A percentile compares a stretch with the other conserved stretches of the same genome.
Conservation (phyloP, 139 green algal genomes). For the Astrephomene gubernaculifera region DNA sequence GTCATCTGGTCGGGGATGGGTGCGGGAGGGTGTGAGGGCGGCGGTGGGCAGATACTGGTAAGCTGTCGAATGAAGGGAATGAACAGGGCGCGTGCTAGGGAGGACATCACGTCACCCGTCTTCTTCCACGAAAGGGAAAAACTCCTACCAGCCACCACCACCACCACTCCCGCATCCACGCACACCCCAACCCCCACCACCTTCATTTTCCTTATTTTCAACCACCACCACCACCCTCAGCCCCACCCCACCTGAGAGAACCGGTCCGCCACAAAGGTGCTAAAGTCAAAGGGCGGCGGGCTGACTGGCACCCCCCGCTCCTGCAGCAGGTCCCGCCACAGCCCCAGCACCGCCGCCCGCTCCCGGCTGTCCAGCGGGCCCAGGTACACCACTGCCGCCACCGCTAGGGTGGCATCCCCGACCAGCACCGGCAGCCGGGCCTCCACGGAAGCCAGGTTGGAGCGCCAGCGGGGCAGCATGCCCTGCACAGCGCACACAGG, state of each 20-base stretch:
- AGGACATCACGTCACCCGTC: too few species aligned
- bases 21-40: too few species aligned
- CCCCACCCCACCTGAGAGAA: constrained; percentile 9
- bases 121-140: too few species aligned
- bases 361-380: constrained; percentile 46
- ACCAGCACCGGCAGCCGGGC: constrained; percentile 41
- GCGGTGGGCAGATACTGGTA: too few species aligned
- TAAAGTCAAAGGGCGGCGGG: constrained; percentile 32
- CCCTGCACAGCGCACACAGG: too few species aligned
- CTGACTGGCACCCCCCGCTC: constrained; percentile 35
- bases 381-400: constrained; percentile 38
- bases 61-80: too few species aligned
- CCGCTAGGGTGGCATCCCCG: constrained; percentile 45
- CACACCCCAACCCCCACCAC: background rate
- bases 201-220: background rate
- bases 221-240: background rate
- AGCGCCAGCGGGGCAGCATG: constrained; percentile 22
- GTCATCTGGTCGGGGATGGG: constrained; percentile 33
- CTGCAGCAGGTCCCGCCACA: constrained; percentile 42
- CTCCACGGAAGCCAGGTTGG: constrained; percentile 13
- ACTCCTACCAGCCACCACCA: too few species aligned
- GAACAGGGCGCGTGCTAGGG: too few species aligned
- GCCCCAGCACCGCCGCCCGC: constrained; percentile 37
- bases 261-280: constrained; percentile 14
- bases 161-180: background rate